phyloP scores from a whole-genome alignment of 495 filamentous ascomycete genomes.

The Xylaria curta region DNA sequence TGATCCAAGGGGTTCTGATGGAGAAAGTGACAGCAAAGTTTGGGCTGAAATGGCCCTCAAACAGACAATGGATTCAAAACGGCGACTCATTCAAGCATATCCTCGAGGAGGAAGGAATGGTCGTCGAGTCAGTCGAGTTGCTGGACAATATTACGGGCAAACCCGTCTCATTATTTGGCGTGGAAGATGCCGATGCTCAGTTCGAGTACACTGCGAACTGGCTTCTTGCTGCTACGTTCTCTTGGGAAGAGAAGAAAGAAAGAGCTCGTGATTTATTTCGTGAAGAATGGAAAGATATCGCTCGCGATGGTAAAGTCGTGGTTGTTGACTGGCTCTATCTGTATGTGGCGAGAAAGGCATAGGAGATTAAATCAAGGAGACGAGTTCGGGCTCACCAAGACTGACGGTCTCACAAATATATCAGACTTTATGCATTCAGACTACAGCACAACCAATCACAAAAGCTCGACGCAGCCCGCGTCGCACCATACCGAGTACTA shows the following conservation, averaged over 20 bases:
- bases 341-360: not conserved
- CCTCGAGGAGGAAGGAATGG: not conserved
- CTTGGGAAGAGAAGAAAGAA: slow-evolving; percentile 1
- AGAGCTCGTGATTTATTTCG: not conserved
- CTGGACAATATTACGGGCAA: not conserved
- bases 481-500: not conserved
- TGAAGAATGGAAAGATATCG: not conserved
- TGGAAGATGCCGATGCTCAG: not conserved
- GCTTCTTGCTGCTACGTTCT: not conserved
- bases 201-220: not conserved
- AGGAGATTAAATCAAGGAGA: not conserved
- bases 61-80: not conserved
- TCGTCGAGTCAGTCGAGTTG: not conserved
- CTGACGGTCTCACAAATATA: too few species aligned
- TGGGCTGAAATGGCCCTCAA: not conserved
- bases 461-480: too few species aligned
- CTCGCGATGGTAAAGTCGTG: not conserved
- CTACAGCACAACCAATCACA: not conserved
- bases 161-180: not conserved
- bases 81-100: not conserved
- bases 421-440: too few species aligned
- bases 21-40: not conserved
- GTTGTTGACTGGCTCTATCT: not conserved
- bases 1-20: not conserved
- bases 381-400: too few species aligned